Conservation (phyloP, 2,329 filamentous ascomycete genomes). For the Trichoderma sp. region DNA sequence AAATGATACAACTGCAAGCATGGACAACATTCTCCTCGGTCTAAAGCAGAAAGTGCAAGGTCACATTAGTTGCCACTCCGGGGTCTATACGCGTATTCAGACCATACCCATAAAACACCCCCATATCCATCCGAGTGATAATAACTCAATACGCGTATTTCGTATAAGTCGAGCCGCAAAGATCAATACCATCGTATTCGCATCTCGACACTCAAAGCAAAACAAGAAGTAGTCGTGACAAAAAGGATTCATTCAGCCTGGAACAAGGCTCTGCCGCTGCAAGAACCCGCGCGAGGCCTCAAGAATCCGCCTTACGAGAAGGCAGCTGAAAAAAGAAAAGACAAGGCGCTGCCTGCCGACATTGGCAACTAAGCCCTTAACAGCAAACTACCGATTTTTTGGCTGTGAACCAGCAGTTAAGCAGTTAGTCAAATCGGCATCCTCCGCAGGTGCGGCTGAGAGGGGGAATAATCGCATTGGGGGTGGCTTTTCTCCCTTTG, state of each 20-base stretch:
- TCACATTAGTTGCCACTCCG: background rate
- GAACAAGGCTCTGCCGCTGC: no score
- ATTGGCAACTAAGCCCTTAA: background rate
- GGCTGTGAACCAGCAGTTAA: background rate
- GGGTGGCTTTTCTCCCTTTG: background rate
- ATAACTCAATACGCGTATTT: slow-evolving; percentile 15
- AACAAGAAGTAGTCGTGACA: background rate
- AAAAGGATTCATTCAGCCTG: background rate
- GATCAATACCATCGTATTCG: slow-evolving; percentile 9
- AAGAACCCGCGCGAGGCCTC: background rate
- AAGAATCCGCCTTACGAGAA: background rate
- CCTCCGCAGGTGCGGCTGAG: slow-evolving; percentile 8
- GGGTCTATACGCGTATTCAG: background rate
- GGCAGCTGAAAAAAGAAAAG: background rate
- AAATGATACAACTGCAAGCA: background rate
- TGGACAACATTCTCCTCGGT: background rate
- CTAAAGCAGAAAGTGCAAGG: background rate
- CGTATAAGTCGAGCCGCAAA: background rate
- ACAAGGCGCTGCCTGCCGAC: background rate
- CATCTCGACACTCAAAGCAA: background rate
- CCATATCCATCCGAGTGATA: background rate
- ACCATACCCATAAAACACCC: background rate
- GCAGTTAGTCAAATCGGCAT: background rate
- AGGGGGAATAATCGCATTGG: background rate
- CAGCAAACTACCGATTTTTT: background rate